Percentiles rank a stretch among this genome's conserved stretches.
phyloP scores from a whole-genome alignment of 352 stramenopile genomes.

The Phytophthora cactorum region DNA sequence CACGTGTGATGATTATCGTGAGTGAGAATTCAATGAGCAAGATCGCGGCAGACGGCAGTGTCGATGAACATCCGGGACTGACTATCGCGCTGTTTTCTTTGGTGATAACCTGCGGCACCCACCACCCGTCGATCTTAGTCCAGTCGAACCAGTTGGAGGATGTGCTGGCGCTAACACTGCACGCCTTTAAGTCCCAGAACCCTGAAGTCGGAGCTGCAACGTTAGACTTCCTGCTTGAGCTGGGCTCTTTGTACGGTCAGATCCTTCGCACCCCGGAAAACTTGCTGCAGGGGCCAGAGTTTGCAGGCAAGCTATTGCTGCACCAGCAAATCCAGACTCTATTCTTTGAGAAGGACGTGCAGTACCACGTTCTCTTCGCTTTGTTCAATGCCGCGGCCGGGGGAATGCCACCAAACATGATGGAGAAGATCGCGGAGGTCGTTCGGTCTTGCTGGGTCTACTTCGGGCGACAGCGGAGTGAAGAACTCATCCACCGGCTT shows the following conservation, averaged over 20 bases:
- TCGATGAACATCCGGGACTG: constrained; percentile 62
- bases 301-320: constrained; percentile 61
- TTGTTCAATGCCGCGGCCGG: constrained; percentile 71
- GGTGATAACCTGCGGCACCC: constrained; percentile 57
- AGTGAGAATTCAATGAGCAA: constrained; percentile 60
- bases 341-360: constrained; percentile 84
- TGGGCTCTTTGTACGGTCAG: constrained; percentile 76
- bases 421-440: constrained; percentile 73
- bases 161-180: constrained; percentile 61
- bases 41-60: constrained; percentile 49
- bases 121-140: constrained; percentile 68
- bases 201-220: constrained; percentile 64
- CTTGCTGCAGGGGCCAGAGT: constrained; percentile 53
- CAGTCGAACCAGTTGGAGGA: constrained; percentile 72
- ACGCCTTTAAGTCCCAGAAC: constrained; percentile 70
- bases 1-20: constrained; percentile 70
- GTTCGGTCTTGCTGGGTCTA: constrained; percentile 79
- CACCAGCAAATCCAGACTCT: constrained; percentile 70
- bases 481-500: constrained; percentile 66
- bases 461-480: constrained; percentile 66
- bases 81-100: constrained; percentile 66
- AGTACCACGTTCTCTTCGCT: constrained; percentile 71
- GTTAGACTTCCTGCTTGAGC: constrained; percentile 67
- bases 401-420: constrained; percentile 60
- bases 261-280: constrained; percentile 64